Base-by-base conservation (phyloP, 2,329 filamentous ascomycete species). In the Phialophora macrospora region DNA sequence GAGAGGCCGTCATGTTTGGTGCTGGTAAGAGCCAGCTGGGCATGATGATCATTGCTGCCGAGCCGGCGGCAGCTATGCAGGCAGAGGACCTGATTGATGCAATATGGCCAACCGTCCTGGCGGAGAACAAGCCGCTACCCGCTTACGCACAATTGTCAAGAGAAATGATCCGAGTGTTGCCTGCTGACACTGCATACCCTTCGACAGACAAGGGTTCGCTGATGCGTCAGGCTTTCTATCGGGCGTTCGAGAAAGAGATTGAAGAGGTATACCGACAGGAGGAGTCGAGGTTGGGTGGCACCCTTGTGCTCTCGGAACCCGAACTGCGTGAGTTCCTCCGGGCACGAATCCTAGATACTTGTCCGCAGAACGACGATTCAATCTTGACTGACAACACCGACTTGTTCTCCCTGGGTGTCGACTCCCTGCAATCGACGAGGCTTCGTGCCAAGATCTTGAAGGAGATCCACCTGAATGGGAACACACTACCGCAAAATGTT, bases 1-100 rank as follows among this genome's bases (percentile, higher is more conserved):
- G 81, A 17, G 87, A 89, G 65, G 83, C 82, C 0, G 77, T 87
- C 2, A 81, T 87, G 0, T 87, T 88, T 66, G 87, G 87, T 0
- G 80, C 82, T 1, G 84, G 82, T 8, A 80, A 79, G 55, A 77
- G 81, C 0, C 78, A 83, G 30, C 83, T 84, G 0, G 86, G 86
- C 1, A 70, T 87, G 11, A 70, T 88, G 11, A 76, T 88, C 12
- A 76, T 88, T 24, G 80, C 82, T 28, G 78, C 80, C 12, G 80
- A 83, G n/a, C 75, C 76, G 2, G 80, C 80, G 0, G 72, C 73
- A 0, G 69, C 78, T 0, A 73, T 85, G 55, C 72, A 78, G 0
- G 77, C 82, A 2, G 74, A 80, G 0, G 79, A 85, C 9, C 77
- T 84, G 22, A 71, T 87, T 0, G 75, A 83, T 1, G 69, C 72